Evolutionary conservation across 768 basidiomycete genomes (phyloP), one percentile per base, ranked within the genome.

Genomic region (Auricularia cornea): DNA sequence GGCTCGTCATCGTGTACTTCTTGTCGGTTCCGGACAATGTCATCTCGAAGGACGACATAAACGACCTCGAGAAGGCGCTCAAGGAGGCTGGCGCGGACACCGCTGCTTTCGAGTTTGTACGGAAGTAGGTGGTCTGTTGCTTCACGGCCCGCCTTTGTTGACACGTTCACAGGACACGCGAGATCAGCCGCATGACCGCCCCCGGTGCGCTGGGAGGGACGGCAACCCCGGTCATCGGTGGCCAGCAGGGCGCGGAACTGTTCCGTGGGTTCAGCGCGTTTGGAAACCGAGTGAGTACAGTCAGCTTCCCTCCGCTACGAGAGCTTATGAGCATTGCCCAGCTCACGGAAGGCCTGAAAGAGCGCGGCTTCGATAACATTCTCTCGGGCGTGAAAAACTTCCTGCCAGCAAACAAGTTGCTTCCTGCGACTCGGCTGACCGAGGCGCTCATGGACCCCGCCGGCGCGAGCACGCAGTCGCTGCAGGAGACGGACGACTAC

Each of bases 371-470:
- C 33, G 95, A 98, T 73, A 96, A 96, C 72, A 80, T 99, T 18
- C 92, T 99, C 66, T 95, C 94, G 0, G 96, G 95, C 41, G 97
- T 99, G 69, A 97, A 96, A 74, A 98, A 97, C 76, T 94, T 99
- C 80, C 76, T 99, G 20, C 97, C 97, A 1, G 89, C 92, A 2
- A 92, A 94, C 72, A 96, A 99, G 75, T 83, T 97, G 41, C 83
- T 97, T 59, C 89, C 93, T 12, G 86, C 96, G 56, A 98, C 97
- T 0, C 87, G 97, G 12, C 80, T 99, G 33, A 88, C 91, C 1
- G 97, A 98, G 71, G 96, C 97, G 26, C 80, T 99, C 31, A 98
- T 98, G 95, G 97, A 99, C 72, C 95, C 97, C 0, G 88, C 94
- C 0, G 82, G 90, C 2, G 97, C 94, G 2, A 90, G 92, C 30